Evolutionary conservation across 179 eudicot genomes (phyloP).

Genomic region (Actinidia arguta): DNA sequence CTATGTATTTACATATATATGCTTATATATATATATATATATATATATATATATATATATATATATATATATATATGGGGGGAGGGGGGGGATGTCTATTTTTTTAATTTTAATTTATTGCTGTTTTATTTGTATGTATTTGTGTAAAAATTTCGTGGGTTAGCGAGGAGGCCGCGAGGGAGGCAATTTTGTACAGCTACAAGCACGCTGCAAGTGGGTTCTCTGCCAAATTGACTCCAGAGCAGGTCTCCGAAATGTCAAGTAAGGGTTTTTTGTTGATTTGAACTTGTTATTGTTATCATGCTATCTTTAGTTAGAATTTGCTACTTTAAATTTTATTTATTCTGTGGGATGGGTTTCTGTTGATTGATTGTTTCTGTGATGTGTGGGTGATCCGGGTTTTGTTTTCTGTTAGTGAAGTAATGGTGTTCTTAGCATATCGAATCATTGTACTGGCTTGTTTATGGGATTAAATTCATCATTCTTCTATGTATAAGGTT

Average conservation of each 20-base stretch:
- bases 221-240: slow-evolving; percentile 94
- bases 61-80: neutral
- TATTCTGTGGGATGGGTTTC: neutral
- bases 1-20: neutral
- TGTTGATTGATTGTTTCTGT: neutral
- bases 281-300: neutral
- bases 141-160: neutral
- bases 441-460: neutral
- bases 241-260: slow-evolving; percentile 70
- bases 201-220: slow-evolving; percentile 90
- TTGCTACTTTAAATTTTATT: neutral
- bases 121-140: neutral
- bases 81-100: neutral
- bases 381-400: neutral
- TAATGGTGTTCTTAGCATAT: neutral
- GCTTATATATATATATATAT: neutral
- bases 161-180: slow-evolving; percentile 92
- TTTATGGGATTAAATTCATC: neutral
- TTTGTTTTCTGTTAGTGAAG: neutral
- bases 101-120: neutral
- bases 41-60: neutral
- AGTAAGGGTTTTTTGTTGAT: slow-evolving; percentile 40
- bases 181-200: slow-evolving; percentile 75
- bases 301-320: neutral
- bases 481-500: neutral